Base-by-base conservation (phyloP, 768 basidiomycete species). In the Terana coerulea region DNA sequence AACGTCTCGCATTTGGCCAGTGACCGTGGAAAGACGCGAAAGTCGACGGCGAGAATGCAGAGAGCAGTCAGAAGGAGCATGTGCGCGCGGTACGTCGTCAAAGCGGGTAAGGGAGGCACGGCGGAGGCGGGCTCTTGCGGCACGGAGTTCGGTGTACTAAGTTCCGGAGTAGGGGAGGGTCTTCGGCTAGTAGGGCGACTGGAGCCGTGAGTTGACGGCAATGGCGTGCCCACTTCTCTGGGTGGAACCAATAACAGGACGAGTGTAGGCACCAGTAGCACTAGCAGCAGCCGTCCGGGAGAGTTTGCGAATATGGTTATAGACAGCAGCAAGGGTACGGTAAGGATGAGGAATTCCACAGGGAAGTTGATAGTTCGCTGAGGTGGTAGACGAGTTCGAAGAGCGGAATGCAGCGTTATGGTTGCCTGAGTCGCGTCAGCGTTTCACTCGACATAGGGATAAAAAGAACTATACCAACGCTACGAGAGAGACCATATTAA, bases 41-140 rank as follows among this genome's bases (percentile, higher is more conserved):
- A 99, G 66, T 99, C 95, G 45, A 98, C 95, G 0, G 95, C 95
- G 11, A 98, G 81, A 54, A 99, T 98, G 19, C 85, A 86, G 36
- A 95, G 76, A 30, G 88, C 68, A 0, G 97, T 98, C 77, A 98
- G 82, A 17, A 97, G 72, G 78, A 98, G 86, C 94, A 98, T 95
- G 63, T 97, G 90, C 2, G 94, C 84, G 39, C 97, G 75, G 65
- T 95, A 98, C 0, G 86, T 80, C 10, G 92, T 91, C 50, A 99
- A 65, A 34, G 91, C 86, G 0, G 91, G 81, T 40, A 92, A 69
- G 1, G 75, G 77, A n/a, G 72, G 57, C 25, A 64, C 53, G 12
- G 46, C 36, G 30, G 43, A 49, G 25, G 22, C 41, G 14, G 47
- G 26, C 24, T 51, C 35, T 28, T 7, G 10, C 10, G 19, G 30